Conservation (phyloP, 176 grass and related monocot species). For the Bolboschoenus planiculmis region DNA sequence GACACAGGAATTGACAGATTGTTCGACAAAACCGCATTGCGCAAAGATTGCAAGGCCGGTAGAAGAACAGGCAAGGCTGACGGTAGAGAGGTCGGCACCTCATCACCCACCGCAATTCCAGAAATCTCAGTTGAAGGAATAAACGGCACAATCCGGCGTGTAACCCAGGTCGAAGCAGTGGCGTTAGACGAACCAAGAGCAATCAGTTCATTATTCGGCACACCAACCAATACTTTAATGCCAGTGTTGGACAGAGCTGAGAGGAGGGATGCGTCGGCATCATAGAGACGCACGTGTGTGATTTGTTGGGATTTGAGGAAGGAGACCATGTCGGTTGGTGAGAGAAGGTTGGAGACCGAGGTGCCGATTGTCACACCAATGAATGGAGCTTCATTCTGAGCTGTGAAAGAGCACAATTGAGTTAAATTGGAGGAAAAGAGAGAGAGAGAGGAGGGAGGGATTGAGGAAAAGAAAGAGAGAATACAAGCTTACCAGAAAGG, state of each 20-base stretch:
- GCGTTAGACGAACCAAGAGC: conserved; percentile 71
- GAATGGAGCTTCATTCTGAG: conserved; percentile 31
- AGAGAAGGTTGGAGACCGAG: conserved; percentile 65
- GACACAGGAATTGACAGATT: conserved; percentile 85
- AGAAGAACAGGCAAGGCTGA: conserved; percentile 71
- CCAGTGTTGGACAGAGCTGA: conserved; percentile 52
- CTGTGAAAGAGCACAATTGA: background rate
- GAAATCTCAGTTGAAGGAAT: conserved; percentile 43
- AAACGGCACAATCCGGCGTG: conserved; percentile 55
- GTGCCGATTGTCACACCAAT: conserved; percentile 88
- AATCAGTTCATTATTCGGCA: conserved; percentile 86
- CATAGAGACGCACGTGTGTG: conserved; percentile 74
- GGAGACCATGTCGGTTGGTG: conserved; percentile 54
- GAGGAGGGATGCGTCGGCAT: conserved; percentile 62
- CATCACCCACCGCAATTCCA: conserved; percentile 71
- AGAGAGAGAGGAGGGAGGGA: background rate
- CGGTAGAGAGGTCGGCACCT: conserved; percentile 60
- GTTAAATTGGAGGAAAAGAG: conserved; percentile 19
- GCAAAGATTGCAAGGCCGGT: conserved; percentile 61
- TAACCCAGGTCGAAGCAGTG: conserved; percentile 58
- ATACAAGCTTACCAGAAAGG: conserved; percentile 14
- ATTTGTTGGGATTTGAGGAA: conserved; percentile 78
- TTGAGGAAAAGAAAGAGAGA: background rate
- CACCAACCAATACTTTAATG: conserved; percentile 58
- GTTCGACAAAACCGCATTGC: conserved; percentile 43